Evolutionary conservation across 2,329 filamentous ascomycete species (phyloP), one percentile per base, ranked within the genome.

Genomic region (Fusarium transvaalense): DNA sequence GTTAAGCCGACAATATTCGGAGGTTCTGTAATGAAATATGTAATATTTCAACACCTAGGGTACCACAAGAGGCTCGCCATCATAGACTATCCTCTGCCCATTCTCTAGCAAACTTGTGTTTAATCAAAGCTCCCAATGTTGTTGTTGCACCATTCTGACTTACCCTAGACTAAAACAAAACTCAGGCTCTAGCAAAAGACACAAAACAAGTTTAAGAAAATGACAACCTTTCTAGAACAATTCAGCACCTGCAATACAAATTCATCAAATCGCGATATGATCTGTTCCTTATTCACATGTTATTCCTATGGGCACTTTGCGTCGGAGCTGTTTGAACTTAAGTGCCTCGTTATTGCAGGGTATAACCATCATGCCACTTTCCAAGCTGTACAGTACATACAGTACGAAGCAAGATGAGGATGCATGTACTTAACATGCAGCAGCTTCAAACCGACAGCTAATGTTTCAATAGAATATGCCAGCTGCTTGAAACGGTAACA

Each of bases 401-500:
- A n/a, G n/a, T n/a, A n/a, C n/a, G n/a, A n/a, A 43, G 32, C 54
- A 61, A 52, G 38, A 29, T 51, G 23, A 32, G 17, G n/a, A 19
- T 34, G 47, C 35, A 47, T 62, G 35, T 34, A 37, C 32, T 38
- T 23, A 56, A 47, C 13, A 43, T 38, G 50, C 37, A 56, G 43
- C 47, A 43, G 23, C 32, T 31, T 31, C 29, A 41, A 48, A 31
- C 37, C 58, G n/a, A 42, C 50, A 52, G 52, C 35, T 48, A 42
- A 43, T 45, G 23, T 23, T 29, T 32, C 17, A 29, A 25, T 53
- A 25, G 39, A n/a, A 29, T 68, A 52, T 39, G 48, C 47, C 27
- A 46, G 32, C 32, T 52, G 47, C 38, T 62, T 54, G 45, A 42
- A 45, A 25, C n/a, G 29, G 61, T 43, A 50, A 42, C 43, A 66